Percentiles rank a stretch among this genome's conserved stretches.
Conservation (phyloP, 2,329 filamentous ascomycete species). For the Endocalyx cinctus region DNA sequence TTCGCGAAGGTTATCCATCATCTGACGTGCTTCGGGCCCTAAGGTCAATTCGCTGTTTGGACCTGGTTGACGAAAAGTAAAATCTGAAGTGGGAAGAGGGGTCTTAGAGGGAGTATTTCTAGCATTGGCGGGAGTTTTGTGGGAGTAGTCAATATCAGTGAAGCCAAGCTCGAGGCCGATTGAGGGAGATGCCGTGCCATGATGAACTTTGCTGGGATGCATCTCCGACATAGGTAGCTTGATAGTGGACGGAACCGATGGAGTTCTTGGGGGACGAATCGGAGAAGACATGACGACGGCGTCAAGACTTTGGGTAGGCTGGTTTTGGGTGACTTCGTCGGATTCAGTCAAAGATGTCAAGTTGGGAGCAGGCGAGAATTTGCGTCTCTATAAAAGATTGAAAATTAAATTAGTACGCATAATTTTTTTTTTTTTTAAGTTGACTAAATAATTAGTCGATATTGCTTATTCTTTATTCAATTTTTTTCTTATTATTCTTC, state of each 20-base stretch:
- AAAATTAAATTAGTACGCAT: slow-evolving; percentile 4
- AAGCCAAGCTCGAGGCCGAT: slow-evolving; percentile 81
- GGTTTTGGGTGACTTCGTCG: slow-evolving; percentile 30
- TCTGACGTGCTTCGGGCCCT: slow-evolving; percentile 55
- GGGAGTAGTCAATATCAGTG: slow-evolving; percentile 62
- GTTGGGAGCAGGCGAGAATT: slow-evolving; percentile 26
- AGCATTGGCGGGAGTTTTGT: slow-evolving; percentile 37
- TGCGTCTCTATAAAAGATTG: slow-evolving; percentile 13
- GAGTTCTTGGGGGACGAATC: slow-evolving; percentile 44
- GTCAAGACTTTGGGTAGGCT: slow-evolving; percentile 25
- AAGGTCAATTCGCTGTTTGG: slow-evolving; percentile 47
- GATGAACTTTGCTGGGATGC: slow-evolving; percentile 82
- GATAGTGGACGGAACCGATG: slow-evolving; percentile 58
- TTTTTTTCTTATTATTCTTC: too few relatives aligned
- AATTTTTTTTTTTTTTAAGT: slow-evolving; percentile 2
- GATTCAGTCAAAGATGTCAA: slow-evolving; percentile 38
- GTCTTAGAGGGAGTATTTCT: slow-evolving; percentile 60
- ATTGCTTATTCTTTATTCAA: too few relatives aligned
- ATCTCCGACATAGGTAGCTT: slow-evolving; percentile 77
- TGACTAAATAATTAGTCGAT: slow-evolving; percentile 10
- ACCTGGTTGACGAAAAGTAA: slow-evolving; percentile 60
- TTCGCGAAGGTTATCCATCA: slow-evolving; percentile 65
- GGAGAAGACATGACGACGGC: slow-evolving; percentile 31
- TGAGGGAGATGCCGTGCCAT: slow-evolving; percentile 70
- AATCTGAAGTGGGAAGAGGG: slow-evolving; percentile 51